Percentiles rank a stretch among this genome's conserved stretches.
Conservation (phyloP, 1,139 yeast genomes). For the Yamadazyma buinensis region DNA sequence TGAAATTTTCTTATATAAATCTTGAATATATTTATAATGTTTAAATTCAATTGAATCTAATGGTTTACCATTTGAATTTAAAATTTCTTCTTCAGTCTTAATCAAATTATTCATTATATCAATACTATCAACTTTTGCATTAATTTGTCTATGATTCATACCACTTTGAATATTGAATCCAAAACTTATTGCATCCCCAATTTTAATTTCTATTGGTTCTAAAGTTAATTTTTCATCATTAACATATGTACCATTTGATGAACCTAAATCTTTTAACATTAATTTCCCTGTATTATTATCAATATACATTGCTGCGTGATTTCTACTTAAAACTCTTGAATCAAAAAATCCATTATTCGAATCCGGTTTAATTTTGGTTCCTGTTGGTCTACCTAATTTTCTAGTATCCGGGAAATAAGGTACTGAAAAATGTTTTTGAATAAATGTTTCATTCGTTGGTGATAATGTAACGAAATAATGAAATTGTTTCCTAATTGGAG, state of each 20-base stretch:
- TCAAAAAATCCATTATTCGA: slow-evolving; percentile 91
- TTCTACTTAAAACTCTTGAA: slow-evolving; percentile 86
- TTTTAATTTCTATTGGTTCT: slow-evolving; percentile 61
- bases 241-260: slow-evolving; percentile 92
- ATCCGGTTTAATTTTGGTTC: slow-evolving; percentile 68
- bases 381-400: slow-evolving; percentile 84
- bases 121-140: slow-evolving; percentile 73
- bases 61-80: slow-evolving; percentile 4
- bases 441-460: slow-evolving; percentile 80
- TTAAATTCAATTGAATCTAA: slow-evolving; percentile 31
- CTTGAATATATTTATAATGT: slow-evolving; percentile 44
- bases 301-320: slow-evolving; percentile 87
- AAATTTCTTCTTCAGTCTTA: slow-evolving; percentile 13
- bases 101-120: slow-evolving; percentile 47
- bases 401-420: slow-evolving; percentile 82
- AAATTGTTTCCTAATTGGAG: slow-evolving; percentile 26
- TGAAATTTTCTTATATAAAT: slow-evolving; percentile 21
- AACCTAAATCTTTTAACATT: slow-evolving; percentile 79
- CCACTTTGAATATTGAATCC: slow-evolving; percentile 91
- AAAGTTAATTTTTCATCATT: slow-evolving; percentile 68
- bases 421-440: slow-evolving; percentile 70
- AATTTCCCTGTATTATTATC: slow-evolving; percentile 65
- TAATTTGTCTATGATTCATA: slow-evolving; percentile 78
- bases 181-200: slow-evolving; percentile 78
- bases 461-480: slow-evolving; percentile 60